Evolutionary conservation across 495 filamentous ascomycete genomes (phyloP), one percentile per base, ranked within the genome.

Genomic region (Talaromyces trachyspermus): DNA sequence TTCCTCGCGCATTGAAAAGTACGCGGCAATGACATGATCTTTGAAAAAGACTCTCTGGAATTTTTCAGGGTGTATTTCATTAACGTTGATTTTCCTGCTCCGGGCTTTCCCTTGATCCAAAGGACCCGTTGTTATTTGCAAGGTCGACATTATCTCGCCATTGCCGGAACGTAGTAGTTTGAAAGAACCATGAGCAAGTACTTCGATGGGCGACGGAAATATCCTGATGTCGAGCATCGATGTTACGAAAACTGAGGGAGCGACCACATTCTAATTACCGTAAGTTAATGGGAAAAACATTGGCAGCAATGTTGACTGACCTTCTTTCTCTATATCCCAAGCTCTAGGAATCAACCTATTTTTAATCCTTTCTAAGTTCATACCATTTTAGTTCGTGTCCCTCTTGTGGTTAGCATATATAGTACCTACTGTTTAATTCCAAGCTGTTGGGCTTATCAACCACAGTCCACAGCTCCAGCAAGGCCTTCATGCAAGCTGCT

Each of bases 1-100:
- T 59, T 1, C 77, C 74, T 39, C 70, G 57, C 0, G 69, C 72
- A 24, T 75, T 66, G 55, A 77, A 79, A 77, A 79, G 47, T 74
- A 77, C 0, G 65, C 74, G 3, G 67, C 45, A 5, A 54, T 58
- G 14, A 68, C 46, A 35, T 32, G 25, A n/a, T 53, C 9, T 3
- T 51, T 49, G 19, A 36, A 12, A 8, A 41, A 30, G 0, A 40
- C 19, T 15, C 39, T 53, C 6, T 38, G 22, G 52, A 52, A 46
- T 22, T 54, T 11, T 30, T 4, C 7, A 51, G 27, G 38, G 33
- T 47, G 19, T 56, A 48, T 7, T 51, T 57, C 50, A 59, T 59
- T 10, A 54, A 12, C 7, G 54, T 58, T 18, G 55, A 61, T 42
- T 61, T 60, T 19, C 55, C 55, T 1, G 49, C 44, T 2, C 55